Base-by-base conservation (phyloP, 2,329 filamentous ascomycete genomes). In the Tothia fuscella region DNA sequence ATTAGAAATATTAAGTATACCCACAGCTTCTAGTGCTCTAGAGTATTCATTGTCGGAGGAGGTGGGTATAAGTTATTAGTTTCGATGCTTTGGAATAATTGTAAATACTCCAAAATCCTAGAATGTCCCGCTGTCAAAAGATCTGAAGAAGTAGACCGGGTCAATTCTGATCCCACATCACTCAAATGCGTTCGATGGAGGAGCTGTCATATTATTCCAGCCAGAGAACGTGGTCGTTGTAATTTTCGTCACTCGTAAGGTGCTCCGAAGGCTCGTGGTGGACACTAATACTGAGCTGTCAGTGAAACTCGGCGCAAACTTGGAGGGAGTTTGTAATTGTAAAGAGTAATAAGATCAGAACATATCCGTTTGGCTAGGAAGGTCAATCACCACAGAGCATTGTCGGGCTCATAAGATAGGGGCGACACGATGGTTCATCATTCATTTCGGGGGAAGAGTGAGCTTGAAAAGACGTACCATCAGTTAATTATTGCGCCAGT, bases 381-480 rank as follows among this genome's bases (percentile, higher is more conserved):
- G 43, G 44, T 47, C 41, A 48, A 47, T 51, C 49, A 49, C 43
- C 49, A 51, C 30, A 31, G 30, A 30, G 29, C 21, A 35, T 24
- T 26, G 32, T 32, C 29, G 19, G 29, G 39, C 31, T 24, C 34
- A 42, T 53, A 48, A 38, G 50, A 52, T 52, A 53, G 50, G 50
- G 50, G 50, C 50, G 50, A 53, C 50, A 52, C 47, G 41, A 46
- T 47, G 50, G 48, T 34, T 52, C 50, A 52, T 52, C 50, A 50
- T 51, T 16, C 17, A 3, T 17, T 30, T 12, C 5, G 25, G 22
- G 24, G 30, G 10, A 31, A 14, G 32, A n/a, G 19, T 3, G 14
- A 5, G 9, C 7, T 22, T 32, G 26, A 5, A 12, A 7, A 21
- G n/a, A 30, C 38, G 16, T 29, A 40, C 29, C 17, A 24, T 21